These are phyloP conservation scores for Leishmania lainsoni DNA, from an alignment of 208 protist species.

Conservation along the genomic window DNA sequence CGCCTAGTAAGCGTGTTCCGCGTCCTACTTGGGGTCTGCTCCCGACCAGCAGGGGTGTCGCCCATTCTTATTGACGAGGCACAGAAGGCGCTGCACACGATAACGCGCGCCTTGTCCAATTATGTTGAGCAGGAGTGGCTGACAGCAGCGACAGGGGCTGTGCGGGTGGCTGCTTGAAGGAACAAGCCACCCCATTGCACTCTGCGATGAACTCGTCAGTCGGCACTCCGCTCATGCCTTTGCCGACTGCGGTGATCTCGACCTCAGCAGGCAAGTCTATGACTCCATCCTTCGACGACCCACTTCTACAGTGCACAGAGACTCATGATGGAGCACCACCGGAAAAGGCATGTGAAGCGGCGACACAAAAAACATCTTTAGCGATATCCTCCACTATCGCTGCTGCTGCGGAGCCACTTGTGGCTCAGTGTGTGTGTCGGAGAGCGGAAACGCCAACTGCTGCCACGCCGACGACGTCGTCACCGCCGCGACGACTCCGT, in stretches of 20 bases:
- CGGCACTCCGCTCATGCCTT: slow-evolving; percentile 20
- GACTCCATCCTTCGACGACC: slow-evolving; percentile 4
- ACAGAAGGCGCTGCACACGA: slow-evolving; percentile 48
- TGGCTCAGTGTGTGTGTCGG: not conserved
- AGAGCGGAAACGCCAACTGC: not conserved
- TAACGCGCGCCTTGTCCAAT: slow-evolving; percentile 64
- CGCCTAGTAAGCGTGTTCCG: slow-evolving; percentile 50
- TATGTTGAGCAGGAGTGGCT: slow-evolving; percentile 38
- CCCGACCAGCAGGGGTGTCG: slow-evolving; percentile 34
- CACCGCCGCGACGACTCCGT: slow-evolving; percentile 9
- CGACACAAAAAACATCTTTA: not conserved
- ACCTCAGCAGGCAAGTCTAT: not conserved
- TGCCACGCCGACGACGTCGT: not conserved
- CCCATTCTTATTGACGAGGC: slow-evolving; percentile 49
- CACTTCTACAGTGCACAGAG: not conserved
- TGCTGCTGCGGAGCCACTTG: not conserved
- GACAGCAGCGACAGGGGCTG: not conserved
- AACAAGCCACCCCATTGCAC: not conserved
- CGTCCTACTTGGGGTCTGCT: slow-evolving; percentile 54
- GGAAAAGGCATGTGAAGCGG: not conserved
- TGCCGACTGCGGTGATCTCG: slow-evolving; percentile 4
- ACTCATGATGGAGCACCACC: slow-evolving; percentile 1
- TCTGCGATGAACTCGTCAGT: slow-evolving; percentile 12
- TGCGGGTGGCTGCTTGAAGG: not conserved
- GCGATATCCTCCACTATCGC: not conserved